Evolutionary conservation across 2,329 filamentous ascomycete genomes (phyloP).

Genomic region (Mariannaea sp.): DNA sequence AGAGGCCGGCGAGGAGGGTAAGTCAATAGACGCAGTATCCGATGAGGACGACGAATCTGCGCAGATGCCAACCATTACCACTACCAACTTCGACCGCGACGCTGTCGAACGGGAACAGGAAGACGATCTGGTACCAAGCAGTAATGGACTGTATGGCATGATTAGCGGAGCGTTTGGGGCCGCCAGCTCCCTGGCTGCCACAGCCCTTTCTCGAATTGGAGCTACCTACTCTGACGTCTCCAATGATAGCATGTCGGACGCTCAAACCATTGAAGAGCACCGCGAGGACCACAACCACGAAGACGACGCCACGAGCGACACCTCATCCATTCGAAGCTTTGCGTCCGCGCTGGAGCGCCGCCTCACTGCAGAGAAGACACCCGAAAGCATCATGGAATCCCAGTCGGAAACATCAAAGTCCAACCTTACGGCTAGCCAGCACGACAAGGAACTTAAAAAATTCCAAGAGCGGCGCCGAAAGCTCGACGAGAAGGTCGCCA

Average conservation of each 20-base stretch:
- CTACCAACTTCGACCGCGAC: slow-evolving; percentile 35
- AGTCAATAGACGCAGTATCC: slow-evolving; percentile 5
- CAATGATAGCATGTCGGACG: slow-evolving; percentile 36
- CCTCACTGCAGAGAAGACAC: slow-evolving; percentile 36
- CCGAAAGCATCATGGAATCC: slow-evolving; percentile 35
- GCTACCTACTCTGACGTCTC: slow-evolving; percentile 36
- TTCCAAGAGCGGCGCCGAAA: slow-evolving; percentile 64
- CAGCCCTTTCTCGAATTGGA: slow-evolving; percentile 41
- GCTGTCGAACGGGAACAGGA: slow-evolving; percentile 25
- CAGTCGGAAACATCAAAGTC: slow-evolving; percentile 48
- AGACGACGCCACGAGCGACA: slow-evolving; percentile 45
- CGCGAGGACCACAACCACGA: slow-evolving; percentile 32
- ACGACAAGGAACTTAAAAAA: slow-evolving; percentile 68
- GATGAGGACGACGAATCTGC: slow-evolving; percentile 10
- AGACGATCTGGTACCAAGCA: slow-evolving; percentile 44
- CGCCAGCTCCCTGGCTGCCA: slow-evolving; percentile 54
- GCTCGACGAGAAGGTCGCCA: slow-evolving; percentile 66
- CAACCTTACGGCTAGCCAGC: slow-evolving; percentile 32
- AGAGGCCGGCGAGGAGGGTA: slow-evolving; percentile 11
- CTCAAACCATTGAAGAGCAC: slow-evolving; percentile 31
- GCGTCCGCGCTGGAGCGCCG: slow-evolving; percentile 52
- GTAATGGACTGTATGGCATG: slow-evolving; percentile 60
- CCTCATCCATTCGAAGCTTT: slow-evolving; percentile 55
- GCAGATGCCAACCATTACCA: slow-evolving; percentile 37
- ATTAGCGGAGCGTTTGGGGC: slow-evolving; percentile 57